These are phyloP conservation scores for Osmanthus fragrans DNA, from an alignment of 257 asterid genomes.

Conservation along the genomic window DNA sequence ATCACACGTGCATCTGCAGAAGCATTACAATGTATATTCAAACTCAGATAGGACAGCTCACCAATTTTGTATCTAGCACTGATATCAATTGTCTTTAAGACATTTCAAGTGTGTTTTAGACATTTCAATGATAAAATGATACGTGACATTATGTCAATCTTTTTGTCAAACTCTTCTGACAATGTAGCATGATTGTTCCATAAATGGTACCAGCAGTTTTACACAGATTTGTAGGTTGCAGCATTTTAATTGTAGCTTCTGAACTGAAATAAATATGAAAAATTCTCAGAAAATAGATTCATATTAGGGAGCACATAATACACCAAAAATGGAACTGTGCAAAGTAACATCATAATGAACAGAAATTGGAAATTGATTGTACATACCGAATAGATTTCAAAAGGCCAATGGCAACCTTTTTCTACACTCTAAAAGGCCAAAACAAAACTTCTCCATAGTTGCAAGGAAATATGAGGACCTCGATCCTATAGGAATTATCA, in stretches of 20 bases:
- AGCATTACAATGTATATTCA: background rate
- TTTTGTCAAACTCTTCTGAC: no score
- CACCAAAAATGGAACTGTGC: background rate
- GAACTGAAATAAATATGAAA: background rate
- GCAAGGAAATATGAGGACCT: constrained; percentile 22
- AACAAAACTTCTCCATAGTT: constrained; percentile 29
- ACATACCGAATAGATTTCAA: constrained; percentile 29
- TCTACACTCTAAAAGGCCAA: constrained; percentile 22
- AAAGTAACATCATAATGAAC: background rate
- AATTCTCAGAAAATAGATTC: background rate
- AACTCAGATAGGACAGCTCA: no score
- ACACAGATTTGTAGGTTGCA: background rate
- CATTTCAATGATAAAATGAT: no score
- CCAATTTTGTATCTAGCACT: background rate
- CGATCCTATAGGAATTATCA: background rate
- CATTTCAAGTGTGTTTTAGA: no score
- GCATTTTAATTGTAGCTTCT: constrained; percentile 7
- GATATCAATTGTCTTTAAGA: background rate
- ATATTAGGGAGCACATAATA: background rate
- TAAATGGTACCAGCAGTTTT: background rate
- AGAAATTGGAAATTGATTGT: constrained; percentile 25
- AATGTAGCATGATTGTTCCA: background rate
- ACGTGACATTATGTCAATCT: no score
- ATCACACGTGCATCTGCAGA: background rate
- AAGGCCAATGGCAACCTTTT: constrained; percentile 16